These are phyloP conservation scores for Blastobotrys americana DNA, from an alignment of 805 yeast species.

Conservation along the genomic window DNA sequence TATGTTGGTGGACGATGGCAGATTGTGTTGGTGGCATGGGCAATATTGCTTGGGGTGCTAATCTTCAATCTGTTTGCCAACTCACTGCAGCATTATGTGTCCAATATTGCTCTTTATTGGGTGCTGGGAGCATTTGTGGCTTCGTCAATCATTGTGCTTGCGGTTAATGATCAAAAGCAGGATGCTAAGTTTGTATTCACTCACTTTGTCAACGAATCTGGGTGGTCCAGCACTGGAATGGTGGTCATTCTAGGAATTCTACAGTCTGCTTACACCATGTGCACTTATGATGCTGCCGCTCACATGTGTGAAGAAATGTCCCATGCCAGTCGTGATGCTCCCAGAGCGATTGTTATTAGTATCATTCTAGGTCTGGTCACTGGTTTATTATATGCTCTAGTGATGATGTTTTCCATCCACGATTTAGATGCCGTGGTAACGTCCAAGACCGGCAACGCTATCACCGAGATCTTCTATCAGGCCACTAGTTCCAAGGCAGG, in stretches of 20 bases:
- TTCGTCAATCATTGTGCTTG: slow-evolving; percentile 12
- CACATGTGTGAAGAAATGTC: slow-evolving; percentile 58
- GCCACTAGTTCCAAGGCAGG: slow-evolving; percentile 47
- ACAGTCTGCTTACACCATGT: slow-evolving; percentile 38
- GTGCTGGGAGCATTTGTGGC: slow-evolving; percentile 19
- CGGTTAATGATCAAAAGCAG: slow-evolving; percentile 10
- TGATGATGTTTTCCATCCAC: slow-evolving; percentile 46
- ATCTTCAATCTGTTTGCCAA: slow-evolving; percentile 20
- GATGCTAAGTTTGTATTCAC: slow-evolving; percentile 15
- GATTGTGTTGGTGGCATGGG: slow-evolving; percentile 18
- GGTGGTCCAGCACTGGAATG: slow-evolving; percentile 14
- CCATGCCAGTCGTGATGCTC: slow-evolving; percentile 55
- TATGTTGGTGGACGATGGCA: slow-evolving; percentile 14
- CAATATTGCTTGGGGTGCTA: slow-evolving; percentile 8
- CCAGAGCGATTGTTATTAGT: slow-evolving; percentile 51
- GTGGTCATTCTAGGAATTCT: slow-evolving; percentile 13
- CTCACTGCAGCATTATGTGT: slow-evolving; percentile 15
- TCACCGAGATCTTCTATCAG: slow-evolving; percentile 55
- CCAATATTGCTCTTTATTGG: slow-evolving; percentile 23
- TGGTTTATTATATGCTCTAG: slow-evolving; percentile 28
- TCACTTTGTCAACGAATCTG: slow-evolving; percentile 7
- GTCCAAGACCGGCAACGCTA: slow-evolving; percentile 54
- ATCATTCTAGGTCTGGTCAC: slow-evolving; percentile 52
- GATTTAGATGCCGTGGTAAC: slow-evolving; percentile 43
- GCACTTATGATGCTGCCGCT: slow-evolving; percentile 60